These are phyloP conservation scores for Lonicera japonica DNA, from an alignment of 129 eudicot species.

Conservation along the genomic window DNA sequence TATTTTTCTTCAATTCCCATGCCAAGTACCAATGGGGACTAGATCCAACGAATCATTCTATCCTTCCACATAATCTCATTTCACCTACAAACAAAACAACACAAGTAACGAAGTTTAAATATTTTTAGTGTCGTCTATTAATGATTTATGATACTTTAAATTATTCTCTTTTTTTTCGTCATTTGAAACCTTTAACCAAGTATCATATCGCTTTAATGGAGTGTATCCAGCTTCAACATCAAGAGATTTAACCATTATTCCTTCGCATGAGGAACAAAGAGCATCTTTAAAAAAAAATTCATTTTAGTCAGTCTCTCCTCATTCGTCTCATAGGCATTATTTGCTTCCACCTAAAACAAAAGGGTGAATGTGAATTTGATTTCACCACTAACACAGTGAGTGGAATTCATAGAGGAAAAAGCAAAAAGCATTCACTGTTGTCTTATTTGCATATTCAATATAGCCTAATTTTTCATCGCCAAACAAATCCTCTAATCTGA, in stretches of 20 bases:
- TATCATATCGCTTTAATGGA: conserved; percentile 85
- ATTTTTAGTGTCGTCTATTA: background rate
- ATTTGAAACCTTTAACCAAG: conserved; percentile 77
- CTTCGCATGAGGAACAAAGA: conserved; percentile 80
- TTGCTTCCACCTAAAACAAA: conserved; percentile 59
- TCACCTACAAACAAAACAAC: conserved; percentile 53
- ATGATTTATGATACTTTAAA: too few species aligned
- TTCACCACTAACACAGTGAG: background rate
- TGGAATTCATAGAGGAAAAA: background rate
- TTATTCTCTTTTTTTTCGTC: too few species aligned
- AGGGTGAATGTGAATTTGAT: conserved; percentile 13
- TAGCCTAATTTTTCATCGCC: conserved; percentile 57
- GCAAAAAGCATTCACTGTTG: conserved; percentile 44
- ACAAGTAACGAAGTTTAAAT: background rate
- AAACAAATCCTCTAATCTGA: conserved; percentile 68
- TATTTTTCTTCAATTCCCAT: conserved; percentile 97
- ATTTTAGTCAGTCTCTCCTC: conserved; percentile 62
- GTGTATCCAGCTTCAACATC: conserved; percentile 89
- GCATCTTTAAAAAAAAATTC: conserved; percentile 75
- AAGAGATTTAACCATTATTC: conserved; percentile 90
- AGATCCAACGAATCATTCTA: conserved; percentile 82
- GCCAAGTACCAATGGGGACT: conserved; percentile 98
- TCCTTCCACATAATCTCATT: conserved; percentile 84
- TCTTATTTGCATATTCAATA: conserved; percentile 71
- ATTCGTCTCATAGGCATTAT: conserved; percentile 52